Base-by-base conservation (phyloP, 495 filamentous ascomycete species). In the Achaetomiella virescens region DNA sequence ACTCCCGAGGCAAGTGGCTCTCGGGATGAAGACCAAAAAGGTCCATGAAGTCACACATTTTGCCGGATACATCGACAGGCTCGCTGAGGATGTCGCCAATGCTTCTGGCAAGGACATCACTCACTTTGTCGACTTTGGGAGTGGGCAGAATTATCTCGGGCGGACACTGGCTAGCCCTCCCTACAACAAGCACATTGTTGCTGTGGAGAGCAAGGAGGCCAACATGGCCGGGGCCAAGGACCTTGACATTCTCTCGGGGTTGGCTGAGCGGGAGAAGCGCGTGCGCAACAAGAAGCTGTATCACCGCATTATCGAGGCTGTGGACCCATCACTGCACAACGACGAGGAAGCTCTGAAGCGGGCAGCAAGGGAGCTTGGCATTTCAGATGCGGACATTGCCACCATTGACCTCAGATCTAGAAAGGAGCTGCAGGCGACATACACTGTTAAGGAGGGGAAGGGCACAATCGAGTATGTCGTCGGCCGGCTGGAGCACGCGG, bases 11-110 rank as follows among this genome's bases (percentile, higher is more conserved):
- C 80, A 86, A 62, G 78, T 96, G 22, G 81, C 88, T 0, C 79
- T 95, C 5, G 93, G 93, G 18, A 98, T 98, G 95, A 96, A 89
- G 56, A 79, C 85, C 29, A 98, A 98, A 70, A 98, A 98, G 69
- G 78, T 90, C 17, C 95, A 98, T 58, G 93, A 98, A 74, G 93
- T 97, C 37, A 74, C 75, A 9, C 79, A 83, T 36, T 82, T 89
- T 48, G 70, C 78, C 2, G 69, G 77, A 40, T 77, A 81, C 58
- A 76, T 84, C 50, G 75, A 79, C 50, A 62, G 71, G 33, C 75
- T 89, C 17, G 78, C 81, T 3, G 71, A 75, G 33, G 71, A 79
- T 22, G 71, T 85, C 53, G 66, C 71, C 38, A 44, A 61, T 2
- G 58, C 62, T 3, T 66, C 66, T 29, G 65, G 66, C n/a, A 62